phyloP scores from a whole-genome alignment of 768 basidiomycete genomes.

The Podaxis pistillaris region DNA sequence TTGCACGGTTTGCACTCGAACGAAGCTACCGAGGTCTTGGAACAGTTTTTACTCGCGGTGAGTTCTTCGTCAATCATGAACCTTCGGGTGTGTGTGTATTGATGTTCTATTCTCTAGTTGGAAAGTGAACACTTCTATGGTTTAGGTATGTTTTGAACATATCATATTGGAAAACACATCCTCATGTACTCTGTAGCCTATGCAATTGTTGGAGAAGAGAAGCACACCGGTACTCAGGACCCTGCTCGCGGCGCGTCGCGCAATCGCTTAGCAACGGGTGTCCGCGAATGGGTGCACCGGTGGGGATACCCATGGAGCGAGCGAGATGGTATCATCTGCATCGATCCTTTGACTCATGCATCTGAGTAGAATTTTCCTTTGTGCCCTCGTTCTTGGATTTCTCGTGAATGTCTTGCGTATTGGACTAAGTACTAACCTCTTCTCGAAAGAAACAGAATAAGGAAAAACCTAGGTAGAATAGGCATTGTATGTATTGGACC shows the following conservation, averaged over 20 bases:
- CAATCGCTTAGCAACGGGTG: slow-evolving; percentile 78
- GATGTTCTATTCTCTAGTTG: slow-evolving; percentile 42
- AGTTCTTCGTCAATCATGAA: slow-evolving; percentile 32
- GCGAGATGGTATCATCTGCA: slow-evolving; percentile 84
- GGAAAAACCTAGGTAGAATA: neutral
- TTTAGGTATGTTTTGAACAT: slow-evolving; percentile 50
- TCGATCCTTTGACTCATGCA: slow-evolving; percentile 80
- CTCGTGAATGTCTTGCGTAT: neutral
- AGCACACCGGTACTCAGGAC: slow-evolving; percentile 93
- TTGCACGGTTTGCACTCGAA: slow-evolving; percentile 92
- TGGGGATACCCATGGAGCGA: slow-evolving; percentile 98
- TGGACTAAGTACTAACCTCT: neutral
- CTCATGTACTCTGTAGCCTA: slow-evolving; percentile 52
- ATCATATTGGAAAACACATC: slow-evolving; percentile 13
- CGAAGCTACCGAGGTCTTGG: slow-evolving; percentile 89
- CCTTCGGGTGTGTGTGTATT: slow-evolving; percentile 1
- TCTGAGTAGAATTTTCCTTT: slow-evolving; percentile 32
- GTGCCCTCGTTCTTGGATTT: neutral
- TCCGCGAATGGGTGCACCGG: slow-evolving; percentile 87
- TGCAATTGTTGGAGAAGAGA: slow-evolving; percentile 91
- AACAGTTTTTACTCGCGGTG: slow-evolving; percentile 85
- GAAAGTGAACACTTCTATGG: slow-evolving; percentile 89
- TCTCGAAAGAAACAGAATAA: slow-evolving; percentile 10
- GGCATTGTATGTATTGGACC: neutral
- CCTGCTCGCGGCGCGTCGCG: slow-evolving; percentile 77